phyloP scores from a whole-genome alignment of 257 asterid species.

The Ajuga chamaepitys region DNA sequence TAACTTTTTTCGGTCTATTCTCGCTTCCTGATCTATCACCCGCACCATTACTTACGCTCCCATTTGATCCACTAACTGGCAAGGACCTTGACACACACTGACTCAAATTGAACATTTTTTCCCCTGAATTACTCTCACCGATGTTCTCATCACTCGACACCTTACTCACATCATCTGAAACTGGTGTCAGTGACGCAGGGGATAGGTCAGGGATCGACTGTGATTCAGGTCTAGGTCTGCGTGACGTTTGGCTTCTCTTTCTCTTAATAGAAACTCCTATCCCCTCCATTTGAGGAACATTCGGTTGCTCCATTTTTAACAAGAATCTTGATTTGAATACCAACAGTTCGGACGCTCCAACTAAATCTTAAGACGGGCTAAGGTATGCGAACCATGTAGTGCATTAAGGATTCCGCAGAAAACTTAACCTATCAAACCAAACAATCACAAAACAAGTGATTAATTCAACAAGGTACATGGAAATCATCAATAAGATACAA shows the following conservation, averaged over 20 bases:
- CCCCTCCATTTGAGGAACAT: conserved; percentile 44
- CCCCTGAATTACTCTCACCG: conserved; percentile 50
- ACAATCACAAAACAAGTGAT: not conserved
- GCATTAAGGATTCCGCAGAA: conserved; percentile 21
- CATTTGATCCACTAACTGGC: conserved; percentile 30
- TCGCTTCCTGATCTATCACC: conserved; percentile 49
- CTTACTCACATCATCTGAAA: conserved; percentile 54
- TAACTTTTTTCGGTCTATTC: conserved; percentile 59
- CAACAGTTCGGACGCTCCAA: conserved; percentile 7
- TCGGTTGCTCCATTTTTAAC: conserved; percentile 55
- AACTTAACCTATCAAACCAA: conserved; percentile 1
- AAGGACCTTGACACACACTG: conserved; percentile 74
- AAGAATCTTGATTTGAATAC: not conserved
- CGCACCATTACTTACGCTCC: conserved; percentile 25
- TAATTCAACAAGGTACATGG: not conserved
- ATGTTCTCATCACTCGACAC: conserved; percentile 66
- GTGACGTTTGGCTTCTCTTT: conserved; percentile 69
- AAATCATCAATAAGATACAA: not conserved
- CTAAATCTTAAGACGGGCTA: not conserved
- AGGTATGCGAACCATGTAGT: conserved; percentile 9
- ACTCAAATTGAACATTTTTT: conserved; percentile 68
- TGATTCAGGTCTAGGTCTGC: conserved; percentile 70
- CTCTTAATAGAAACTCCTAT: conserved; percentile 39
- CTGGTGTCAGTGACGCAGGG: conserved; percentile 43
- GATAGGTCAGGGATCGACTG: conserved; percentile 46